Conservation (phyloP, 148 eudicot species). For the Cornus suecica region DNA sequence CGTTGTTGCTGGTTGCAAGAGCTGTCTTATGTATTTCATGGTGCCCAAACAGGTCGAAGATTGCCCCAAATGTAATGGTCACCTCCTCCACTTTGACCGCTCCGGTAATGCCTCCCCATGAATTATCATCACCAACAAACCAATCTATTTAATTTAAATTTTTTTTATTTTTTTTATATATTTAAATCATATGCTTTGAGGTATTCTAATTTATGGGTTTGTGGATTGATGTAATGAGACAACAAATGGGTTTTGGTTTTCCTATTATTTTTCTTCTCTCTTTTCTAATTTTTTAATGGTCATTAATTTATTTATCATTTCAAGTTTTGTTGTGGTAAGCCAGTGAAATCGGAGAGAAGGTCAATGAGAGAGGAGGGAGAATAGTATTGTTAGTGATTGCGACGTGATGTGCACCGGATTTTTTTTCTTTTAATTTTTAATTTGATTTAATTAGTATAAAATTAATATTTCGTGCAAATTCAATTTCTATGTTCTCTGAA, state of each 20-base stretch:
- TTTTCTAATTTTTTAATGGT: neutral
- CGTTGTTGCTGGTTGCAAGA: constrained; percentile 92
- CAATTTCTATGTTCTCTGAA: neutral
- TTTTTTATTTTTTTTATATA: neutral
- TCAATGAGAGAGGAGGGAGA: constrained; percentile 13
- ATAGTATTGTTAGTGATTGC: constrained; percentile 4
- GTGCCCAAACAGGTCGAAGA: constrained; percentile 64
- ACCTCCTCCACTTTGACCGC: constrained; percentile 78
- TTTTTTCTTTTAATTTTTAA: neutral
- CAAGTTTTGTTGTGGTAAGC: neutral
- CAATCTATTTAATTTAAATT: neutral
- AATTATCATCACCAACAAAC: neutral
- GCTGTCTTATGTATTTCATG: constrained; percentile 94
- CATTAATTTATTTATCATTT: neutral
- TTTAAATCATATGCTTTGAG: constrained; percentile 6
- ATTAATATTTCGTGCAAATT: neutral
- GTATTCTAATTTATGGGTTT: constrained; percentile 12
- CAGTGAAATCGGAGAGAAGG: neutral
- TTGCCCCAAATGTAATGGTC: constrained; percentile 89
- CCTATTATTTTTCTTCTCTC: neutral
- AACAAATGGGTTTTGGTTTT: constrained; percentile 12
- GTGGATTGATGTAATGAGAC: constrained; percentile 19
- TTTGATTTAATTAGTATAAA: neutral
- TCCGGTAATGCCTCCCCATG: constrained; percentile 27
- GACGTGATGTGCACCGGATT: neutral